These are phyloP conservation scores for Mollisiaceae sp. DNA, from an alignment of 2,329 filamentous ascomycete species.

Conservation along the genomic window DNA sequence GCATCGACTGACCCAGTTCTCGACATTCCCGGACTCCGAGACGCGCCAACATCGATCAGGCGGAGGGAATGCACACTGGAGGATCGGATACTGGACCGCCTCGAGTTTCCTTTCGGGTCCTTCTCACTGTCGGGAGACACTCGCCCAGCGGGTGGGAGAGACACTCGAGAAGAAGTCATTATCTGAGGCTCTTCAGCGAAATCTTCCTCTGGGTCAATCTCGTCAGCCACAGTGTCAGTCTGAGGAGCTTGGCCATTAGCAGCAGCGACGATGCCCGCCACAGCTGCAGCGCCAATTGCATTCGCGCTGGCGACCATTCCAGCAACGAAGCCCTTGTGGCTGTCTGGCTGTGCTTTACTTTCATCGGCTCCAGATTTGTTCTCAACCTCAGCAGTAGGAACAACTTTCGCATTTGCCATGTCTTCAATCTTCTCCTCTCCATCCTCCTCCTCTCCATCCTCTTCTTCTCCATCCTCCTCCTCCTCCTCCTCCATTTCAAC, in stretches of 20 bases:
- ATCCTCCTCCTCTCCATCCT: background rate
- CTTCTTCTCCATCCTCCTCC: no score
- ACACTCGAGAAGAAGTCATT: conserved; percentile 44
- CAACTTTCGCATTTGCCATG: background rate
- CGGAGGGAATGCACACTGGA: conserved; percentile 42
- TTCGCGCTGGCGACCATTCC: conserved; percentile 29
- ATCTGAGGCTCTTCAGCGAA: conserved; percentile 43
- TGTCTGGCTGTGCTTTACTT: conserved; percentile 6
- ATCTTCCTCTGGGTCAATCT: conserved; percentile 36
- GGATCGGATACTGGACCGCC: conserved; percentile 38
- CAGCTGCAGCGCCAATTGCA: conserved; percentile 31
- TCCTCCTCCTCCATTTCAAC: background rate
- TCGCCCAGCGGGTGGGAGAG: conserved; percentile 34
- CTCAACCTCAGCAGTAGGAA: background rate
- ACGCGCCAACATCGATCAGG: conserved; percentile 41
- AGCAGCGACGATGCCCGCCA: conserved; percentile 30
- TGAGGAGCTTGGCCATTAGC: conserved; percentile 33
- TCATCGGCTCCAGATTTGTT: background rate
- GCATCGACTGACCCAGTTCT: conserved; percentile 32
- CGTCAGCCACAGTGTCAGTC: conserved; percentile 28
- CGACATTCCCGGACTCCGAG: conserved; percentile 35
- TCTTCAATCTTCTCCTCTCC: conserved; percentile 10
- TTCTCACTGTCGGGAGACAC: conserved; percentile 35
- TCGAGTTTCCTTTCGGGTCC: conserved; percentile 31
- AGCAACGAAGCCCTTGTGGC: conserved; percentile 17